Evolutionary conservation across 768 basidiomycete species (phyloP), one percentile per base, ranked within the genome.

Genomic region (Mycena sanguinolenta): DNA sequence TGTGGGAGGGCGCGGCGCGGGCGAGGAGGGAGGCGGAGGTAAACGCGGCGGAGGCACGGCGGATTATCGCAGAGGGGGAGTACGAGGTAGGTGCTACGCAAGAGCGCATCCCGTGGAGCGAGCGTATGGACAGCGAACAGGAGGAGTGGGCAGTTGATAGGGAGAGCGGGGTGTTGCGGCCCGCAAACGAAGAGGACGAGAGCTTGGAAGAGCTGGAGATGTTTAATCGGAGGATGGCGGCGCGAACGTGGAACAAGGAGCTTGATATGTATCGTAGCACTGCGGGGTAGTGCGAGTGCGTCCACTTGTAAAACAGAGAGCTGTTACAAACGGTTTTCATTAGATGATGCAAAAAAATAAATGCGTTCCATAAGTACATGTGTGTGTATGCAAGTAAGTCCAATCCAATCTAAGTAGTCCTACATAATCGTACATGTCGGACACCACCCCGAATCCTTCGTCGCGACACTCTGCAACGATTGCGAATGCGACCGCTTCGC

Each of bases 371-470:
- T 46, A 55, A 28, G 38, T 54, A 50, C 30, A 12, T 57, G 30
- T 46, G 58, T 36, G 38, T 62, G 39, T 42, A 46, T 27, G 32
- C 32, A 34, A 34, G 32, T 34, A 32, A 53, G 65, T 67, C 65
- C 65, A 64, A 34, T 50, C 19, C 14, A 50, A 62, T 39, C 36
- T 14, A 44, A 44, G 21, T 25, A 9, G 27, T 50, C 9, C 67
- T 73, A 73, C 72, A 73, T 73, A 64, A 73, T 21, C 16, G n/a
- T 69, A 70, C 72, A 73, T 36, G 72, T 23, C 39, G 72, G 72
- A 67, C 72, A 73, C 59, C 69, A 71, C 4, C 61, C 60, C 25
- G 58, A 21, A 27, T 61, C 69, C 44, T n/a, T n/a, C n/a, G n/a
- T n/a, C n/a, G n/a, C n/a, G n/a, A n/a, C n/a, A n/a, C n/a, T n/a